A percentile compares a stretch with the other conserved stretches of the same genome.
Conservation (phyloP, 352 stramenopile species). For the Globisporangium nunn region DNA sequence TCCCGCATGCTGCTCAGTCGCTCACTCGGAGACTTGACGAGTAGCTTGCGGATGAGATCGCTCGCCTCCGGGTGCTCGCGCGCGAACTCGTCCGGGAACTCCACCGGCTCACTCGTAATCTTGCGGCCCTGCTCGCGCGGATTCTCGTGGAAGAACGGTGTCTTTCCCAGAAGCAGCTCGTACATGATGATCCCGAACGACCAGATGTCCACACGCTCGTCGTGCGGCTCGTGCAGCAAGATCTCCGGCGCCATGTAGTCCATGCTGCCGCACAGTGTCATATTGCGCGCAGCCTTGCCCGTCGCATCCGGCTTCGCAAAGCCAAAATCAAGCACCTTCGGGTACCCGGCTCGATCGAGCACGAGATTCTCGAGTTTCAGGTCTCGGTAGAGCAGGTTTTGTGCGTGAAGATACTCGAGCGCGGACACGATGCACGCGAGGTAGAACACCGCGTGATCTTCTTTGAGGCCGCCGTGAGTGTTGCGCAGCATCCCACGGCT, state of each 20-base stretch:
- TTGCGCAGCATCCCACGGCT: conserved; percentile 38
- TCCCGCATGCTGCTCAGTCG: conserved; percentile 34
- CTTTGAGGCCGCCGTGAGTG: conserved; percentile 35
- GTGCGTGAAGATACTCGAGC: conserved; percentile 65
- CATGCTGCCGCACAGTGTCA: conserved; percentile 71
- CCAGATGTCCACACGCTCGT: conserved; percentile 72
- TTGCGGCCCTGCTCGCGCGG: conserved; percentile 61
- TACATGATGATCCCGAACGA: conserved; percentile 85
- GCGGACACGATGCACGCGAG: conserved; percentile 81
- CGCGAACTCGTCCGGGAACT: conserved; percentile 66
- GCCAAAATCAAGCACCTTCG: conserved; percentile 75
- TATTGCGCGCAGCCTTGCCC: conserved; percentile 38
- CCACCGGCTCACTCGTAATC: conserved; percentile 61
- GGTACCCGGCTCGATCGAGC: conserved; percentile 85
- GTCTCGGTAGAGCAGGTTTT: conserved; percentile 79
- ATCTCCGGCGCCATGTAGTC: conserved; percentile 84
- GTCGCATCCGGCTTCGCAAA: conserved; percentile 61
- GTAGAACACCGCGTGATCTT: conserved; percentile 84
- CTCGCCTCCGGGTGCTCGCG: conserved; percentile 35
- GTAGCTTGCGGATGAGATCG: conserved; percentile 47
- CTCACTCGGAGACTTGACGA: conserved; percentile 49
- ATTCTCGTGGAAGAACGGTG: conserved; percentile 87
- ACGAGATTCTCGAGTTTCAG: conserved; percentile 90
- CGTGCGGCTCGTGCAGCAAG: conserved; percentile 47
- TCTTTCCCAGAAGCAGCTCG: conserved; percentile 75